phyloP scores from a whole-genome alignment of 768 basidiomycete species.

The Rhodocollybia butyracea region DNA sequence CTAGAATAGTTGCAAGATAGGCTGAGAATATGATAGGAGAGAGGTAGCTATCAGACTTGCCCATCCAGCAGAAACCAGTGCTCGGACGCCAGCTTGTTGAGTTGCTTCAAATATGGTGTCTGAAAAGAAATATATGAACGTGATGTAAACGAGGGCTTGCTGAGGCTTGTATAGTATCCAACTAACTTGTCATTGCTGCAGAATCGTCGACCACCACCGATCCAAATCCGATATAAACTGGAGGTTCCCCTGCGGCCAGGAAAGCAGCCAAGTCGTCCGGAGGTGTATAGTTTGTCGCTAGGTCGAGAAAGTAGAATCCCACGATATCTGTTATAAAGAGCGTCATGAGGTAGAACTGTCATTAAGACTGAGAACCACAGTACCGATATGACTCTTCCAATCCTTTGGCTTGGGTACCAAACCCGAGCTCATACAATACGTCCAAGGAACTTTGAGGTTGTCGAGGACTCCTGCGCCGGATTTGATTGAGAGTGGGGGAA shows the following conservation, averaged over 20 bases:
- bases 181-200: slow-evolving; percentile 42
- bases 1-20: slow-evolving; percentile 16
- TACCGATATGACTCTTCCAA: slow-evolving; percentile 65
- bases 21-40: background rate
- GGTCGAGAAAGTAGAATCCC: slow-evolving; percentile 62
- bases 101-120: slow-evolving; percentile 61
- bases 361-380: too few species aligned
- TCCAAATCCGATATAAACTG: slow-evolving; percentile 65
- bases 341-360: too few species aligned
- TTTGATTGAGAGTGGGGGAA: slow-evolving; percentile 43
- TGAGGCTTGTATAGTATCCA: too few species aligned
- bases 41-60: slow-evolving; percentile 18
- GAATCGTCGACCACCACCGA: slow-evolving; percentile 60
- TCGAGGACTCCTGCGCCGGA: slow-evolving; percentile 53
- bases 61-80: slow-evolving; percentile 66
- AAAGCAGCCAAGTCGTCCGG: slow-evolving; percentile 44
- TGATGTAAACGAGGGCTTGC: background rate
- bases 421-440: slow-evolving; percentile 59
- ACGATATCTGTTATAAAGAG: slow-evolving; percentile 42
- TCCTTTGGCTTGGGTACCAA: slow-evolving; percentile 59
- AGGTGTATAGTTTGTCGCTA: slow-evolving; percentile 46
- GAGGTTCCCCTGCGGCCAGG: slow-evolving; percentile 44
- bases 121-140: slow-evolving; percentile 13
- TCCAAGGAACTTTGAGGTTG: slow-evolving; percentile 54
- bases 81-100: slow-evolving; percentile 49